A percentile compares a stretch with the other conserved stretches of the same genome.
Evolutionary conservation across 2,329 filamentous ascomycete species (phyloP).

Genomic region (Fusarium tuaranense): DNA sequence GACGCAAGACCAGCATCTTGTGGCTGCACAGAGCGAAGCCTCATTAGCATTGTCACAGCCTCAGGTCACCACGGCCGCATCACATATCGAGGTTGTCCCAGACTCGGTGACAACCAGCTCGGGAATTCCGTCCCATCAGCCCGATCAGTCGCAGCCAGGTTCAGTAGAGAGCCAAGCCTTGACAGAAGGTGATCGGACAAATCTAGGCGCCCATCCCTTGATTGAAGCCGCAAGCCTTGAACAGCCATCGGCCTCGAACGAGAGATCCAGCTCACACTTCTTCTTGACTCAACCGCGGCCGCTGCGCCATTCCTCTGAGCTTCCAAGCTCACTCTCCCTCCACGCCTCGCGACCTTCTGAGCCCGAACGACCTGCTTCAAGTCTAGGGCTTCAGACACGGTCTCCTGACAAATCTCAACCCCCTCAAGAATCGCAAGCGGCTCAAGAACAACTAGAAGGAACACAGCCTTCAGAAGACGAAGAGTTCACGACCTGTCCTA

Average conservation of each 20-base stretch:
- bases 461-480: background rate
- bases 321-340: constrained; percentile 8
- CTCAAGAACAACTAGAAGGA: constrained; percentile 35
- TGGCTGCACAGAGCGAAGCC: background rate
- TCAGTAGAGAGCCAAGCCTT: background rate
- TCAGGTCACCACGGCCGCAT: constrained; percentile 6
- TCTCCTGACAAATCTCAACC: background rate
- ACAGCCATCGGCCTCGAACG: background rate
- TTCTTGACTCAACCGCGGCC: constrained; percentile 39
- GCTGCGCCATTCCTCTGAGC: background rate
- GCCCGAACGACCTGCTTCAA: background rate
- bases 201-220: background rate
- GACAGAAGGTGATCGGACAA: constrained; percentile 6
- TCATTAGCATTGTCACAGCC: background rate
- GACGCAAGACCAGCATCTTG: constrained; percentile 10
- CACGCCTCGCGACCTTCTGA: background rate
- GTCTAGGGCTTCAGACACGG: background rate
- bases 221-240: background rate
- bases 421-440: constrained; percentile 42
- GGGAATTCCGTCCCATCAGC: constrained; percentile 47
- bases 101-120: constrained; percentile 23
- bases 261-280: constrained; percentile 6
- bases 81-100: constrained; percentile 21
- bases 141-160: constrained; percentile 16
- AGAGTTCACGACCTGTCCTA: background rate